Base-by-base conservation (phyloP, 2,329 filamentous ascomycete species). In the Lasiodiplodia theobromae region DNA sequence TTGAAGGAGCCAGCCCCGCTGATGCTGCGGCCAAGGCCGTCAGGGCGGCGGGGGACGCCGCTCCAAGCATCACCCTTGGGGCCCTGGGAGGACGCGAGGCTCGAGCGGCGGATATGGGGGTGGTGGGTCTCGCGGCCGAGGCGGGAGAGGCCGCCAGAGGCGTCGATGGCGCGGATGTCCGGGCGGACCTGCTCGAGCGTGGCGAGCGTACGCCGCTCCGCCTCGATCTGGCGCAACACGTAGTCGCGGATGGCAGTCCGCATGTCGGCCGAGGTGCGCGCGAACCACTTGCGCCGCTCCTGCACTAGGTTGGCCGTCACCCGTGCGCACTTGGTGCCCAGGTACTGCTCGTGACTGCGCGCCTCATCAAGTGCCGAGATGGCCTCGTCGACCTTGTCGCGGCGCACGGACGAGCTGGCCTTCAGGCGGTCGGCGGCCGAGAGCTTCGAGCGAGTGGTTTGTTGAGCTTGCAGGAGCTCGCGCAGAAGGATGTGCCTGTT, bases 61-160 rank as follows among this genome's bases (percentile, higher is more conserved):
- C 93, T 97, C 96, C 96, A 99, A 18, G 96, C 91, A 79, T 99
- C 96, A n/a, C 96, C 96, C 82, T 97, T 97, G 62, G 96, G 95
- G 0, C 96, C 96, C 81, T 99, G 96, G 75, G 92, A 96, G 57
- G 92, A 92, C 18, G 92, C 92, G 72, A 97, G 82, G 79, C 89
- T 95, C 31, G 90, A 82, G 70, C 95, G 89, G 67, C 96, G 88
- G 37, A 83, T 82, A 5, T 89, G 82, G 2, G 96, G 95, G 18
- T 18, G n/a, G 78, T 97, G 93, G 18, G 92, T 85, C 81, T 99
- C 96, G 69, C 96, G 89, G 52, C 96, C 96, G 40, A 99, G 86
- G 52, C 96, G 89, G 75, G 92, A 96, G 56, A 99, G 87, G 12
- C 96, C 96, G 67, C 96, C 96, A 7, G 92, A 94, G 47, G 91